These are phyloP conservation scores for Schwanniomyces sp. DNA, from an alignment of 805 yeast genomes.

Conservation along the genomic window DNA sequence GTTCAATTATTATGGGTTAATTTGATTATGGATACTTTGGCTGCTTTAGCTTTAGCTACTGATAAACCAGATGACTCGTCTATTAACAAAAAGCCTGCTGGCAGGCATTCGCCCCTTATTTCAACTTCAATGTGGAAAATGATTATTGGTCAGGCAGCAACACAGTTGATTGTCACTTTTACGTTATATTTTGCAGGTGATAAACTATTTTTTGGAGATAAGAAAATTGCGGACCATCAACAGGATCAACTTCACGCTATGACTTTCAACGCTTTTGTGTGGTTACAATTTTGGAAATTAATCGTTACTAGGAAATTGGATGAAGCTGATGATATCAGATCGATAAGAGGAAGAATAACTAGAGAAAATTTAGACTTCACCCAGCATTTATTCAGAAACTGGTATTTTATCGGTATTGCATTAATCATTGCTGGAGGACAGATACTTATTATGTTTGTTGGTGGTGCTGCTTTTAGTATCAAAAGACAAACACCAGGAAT, in stretches of 20 bases:
- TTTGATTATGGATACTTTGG: constrained; percentile 96
- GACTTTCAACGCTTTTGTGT: constrained; percentile 94
- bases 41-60: constrained; percentile 96
- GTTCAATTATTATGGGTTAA: constrained; percentile 98
- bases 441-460: constrained; percentile 89
- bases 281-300: constrained; percentile 95
- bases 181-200: constrained; percentile 78
- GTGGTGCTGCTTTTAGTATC: constrained; percentile 92
- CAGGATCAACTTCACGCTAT: constrained; percentile 68
- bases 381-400: constrained; percentile 77
- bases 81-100: constrained; percentile 79
- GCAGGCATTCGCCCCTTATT: constrained; percentile 76
- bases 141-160: constrained; percentile 83
- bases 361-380: constrained; percentile 75
- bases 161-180: constrained; percentile 81
- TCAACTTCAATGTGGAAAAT: constrained; percentile 97
- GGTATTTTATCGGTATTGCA: constrained; percentile 75
- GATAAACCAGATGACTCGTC: constrained; percentile 90
- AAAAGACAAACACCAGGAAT: constrained; percentile 74
- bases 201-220: constrained; percentile 44
- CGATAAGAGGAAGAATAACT: constrained; percentile 58
- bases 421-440: constrained; percentile 80
- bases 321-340: constrained; percentile 70
- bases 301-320: constrained; percentile 89
- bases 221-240: constrained; percentile 41